Evolutionary conservation across 2,329 filamentous ascomycete species (phyloP), one percentile per base, ranked within the genome.

Genomic region (Talaromyces piceae): DNA sequence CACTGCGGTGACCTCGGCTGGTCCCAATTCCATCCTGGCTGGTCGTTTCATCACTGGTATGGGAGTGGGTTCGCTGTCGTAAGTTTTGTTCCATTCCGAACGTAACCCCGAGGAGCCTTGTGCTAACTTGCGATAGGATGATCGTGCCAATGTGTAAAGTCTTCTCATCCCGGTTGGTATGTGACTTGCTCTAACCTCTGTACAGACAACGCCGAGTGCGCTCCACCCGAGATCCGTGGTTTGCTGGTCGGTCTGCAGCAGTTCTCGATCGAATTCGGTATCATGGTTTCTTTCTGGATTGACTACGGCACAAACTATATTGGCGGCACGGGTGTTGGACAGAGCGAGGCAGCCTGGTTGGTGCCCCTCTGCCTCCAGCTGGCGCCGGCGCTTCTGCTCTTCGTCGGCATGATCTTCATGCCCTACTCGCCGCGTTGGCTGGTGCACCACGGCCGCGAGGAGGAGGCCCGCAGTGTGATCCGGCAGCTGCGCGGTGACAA

Each of bases 341-440:
- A 90, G 66, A 78, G 88, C 45, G 77, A 87, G 7, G 71, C 72
- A 59, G 63, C 73, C 1, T 77, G 72, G 70, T 63, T 73, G 26
- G 59, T 77, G 5, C 74, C 74, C 1, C 69, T 77, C 53, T 60
- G 71, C 9, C 61, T 78, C 4, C 75, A 78, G 56, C 74, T 90
- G 3, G 73, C 76, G 0, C 86, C 86, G 0, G 86, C 84, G 0
- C 58, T 83, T 2, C 58, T 88, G 3, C 77, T 91, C 1, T 80
- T 84, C 25, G 59, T 77, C 9, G 87, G 87, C 37, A 89, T 90
- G 78, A 87, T 86, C 9, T 88, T 86, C 69, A 88, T 90, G 84
- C 87, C 86, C 0, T 89, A 86, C 68, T 86, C 81, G 0, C 87
- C 87, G 0, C 77, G 87, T 58, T 90, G 86, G 86, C 77, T 91